Base-by-base conservation (phyloP, 345 rosid genomes). In the Limnanthes douglasii region DNA sequence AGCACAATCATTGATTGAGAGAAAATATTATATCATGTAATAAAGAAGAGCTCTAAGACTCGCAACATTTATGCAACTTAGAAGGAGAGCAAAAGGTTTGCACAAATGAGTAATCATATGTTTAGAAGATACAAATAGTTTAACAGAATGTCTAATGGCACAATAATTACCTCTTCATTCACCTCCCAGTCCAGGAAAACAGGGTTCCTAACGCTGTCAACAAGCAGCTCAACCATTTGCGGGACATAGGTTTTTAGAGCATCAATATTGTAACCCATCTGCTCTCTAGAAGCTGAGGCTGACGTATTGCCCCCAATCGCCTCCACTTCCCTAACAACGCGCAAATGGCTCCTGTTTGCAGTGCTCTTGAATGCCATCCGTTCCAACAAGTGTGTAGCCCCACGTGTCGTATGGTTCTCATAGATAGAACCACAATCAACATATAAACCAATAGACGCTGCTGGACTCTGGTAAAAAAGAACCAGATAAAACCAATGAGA, bases 131-230 rank as follows among this genome's bases (percentile, higher is more conserved):
- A 49, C 18, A 19, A 5, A 18, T 14, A 20, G 8, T 23, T 36
- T 20, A 7, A 21, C 8, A 0, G 1, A 49, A 17, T 39, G 37
- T 33, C 8, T 23, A 42, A 28, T 10, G 32, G n/a, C 28, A 34
- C 7, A 18, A 31, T 20, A 4, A 20, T n/a, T 66, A 73, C 80
- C 80, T 77, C 75, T 56, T 76, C 88, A 43, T 57, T 66, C 26
- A 81, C 68, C 59, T 77, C 94, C 88, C 88, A 81, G 45, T 81
- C 88, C 58, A 81, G 51, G 66, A 81, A 81, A 26, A 65, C 80
- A 34, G 88, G 84, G 49, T 76, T 81, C 49, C 84, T 62, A 22
- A 73, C 73, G 35, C 59, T 65, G 50, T 77, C 84, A 49, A 81
- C 27, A 41, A 77, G 78, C 57, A 81, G 63, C 50, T 76, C 88